phyloP scores from a whole-genome alignment of 192 early-diverging fungal genomes.

The Chytriomyces confervae region DNA sequence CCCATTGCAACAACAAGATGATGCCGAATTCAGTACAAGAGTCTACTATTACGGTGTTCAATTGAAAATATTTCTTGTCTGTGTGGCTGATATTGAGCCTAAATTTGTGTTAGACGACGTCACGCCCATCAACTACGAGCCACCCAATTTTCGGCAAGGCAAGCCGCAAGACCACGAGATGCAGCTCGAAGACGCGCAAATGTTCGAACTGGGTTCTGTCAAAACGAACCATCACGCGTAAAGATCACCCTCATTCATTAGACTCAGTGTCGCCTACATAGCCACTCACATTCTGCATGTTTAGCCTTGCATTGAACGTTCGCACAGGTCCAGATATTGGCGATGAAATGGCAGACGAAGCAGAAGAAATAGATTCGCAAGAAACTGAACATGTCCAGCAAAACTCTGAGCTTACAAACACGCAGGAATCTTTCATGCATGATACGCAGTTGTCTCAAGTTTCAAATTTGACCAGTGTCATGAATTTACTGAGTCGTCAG shows the following conservation, averaged over 20 bases:
- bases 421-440: neutral
- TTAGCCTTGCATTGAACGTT: slow-evolving; percentile 6
- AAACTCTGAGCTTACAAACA: neutral
- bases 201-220: slow-evolving; percentile 9
- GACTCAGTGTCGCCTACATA: neutral
- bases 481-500: neutral
- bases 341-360: neutral
- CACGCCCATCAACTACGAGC: slow-evolving; percentile 26
- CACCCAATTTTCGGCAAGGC: slow-evolving; percentile 27
- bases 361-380: neutral
- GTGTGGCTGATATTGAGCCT: neutral
- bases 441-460: slow-evolving; percentile 1
- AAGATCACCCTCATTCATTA: neutral
- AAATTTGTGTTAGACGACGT: slow-evolving; percentile 19
- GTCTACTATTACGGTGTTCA: neutral
- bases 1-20: neutral
- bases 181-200: neutral
- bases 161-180: slow-evolving; percentile 6
- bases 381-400: neutral
- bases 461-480: neutral
- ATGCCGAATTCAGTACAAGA: neutral
- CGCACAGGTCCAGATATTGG: neutral
- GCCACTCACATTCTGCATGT: neutral
- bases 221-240: slow-evolving; percentile 18
- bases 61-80: neutral